These are phyloP conservation scores for Cadophora luteo-olivacea DNA, from an alignment of 2,329 filamentous ascomycete genomes.

Conservation along the genomic window DNA sequence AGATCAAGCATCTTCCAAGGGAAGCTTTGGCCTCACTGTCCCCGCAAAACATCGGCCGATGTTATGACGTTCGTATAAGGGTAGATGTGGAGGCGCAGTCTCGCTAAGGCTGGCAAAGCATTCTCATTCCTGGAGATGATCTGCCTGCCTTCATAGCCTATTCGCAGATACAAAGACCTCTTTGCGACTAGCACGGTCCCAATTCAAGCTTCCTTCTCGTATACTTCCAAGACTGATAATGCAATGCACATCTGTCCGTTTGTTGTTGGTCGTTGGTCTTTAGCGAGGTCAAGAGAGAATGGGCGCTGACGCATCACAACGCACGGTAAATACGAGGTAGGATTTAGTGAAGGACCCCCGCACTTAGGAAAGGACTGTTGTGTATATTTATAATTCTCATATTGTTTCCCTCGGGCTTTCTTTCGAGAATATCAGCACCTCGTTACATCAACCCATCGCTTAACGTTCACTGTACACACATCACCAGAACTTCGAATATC, in stretches of 20 bases:
- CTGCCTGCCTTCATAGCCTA: neutral
- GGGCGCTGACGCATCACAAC: slow-evolving; percentile 11
- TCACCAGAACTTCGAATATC: neutral
- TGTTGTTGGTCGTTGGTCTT: neutral
- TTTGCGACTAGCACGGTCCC: neutral
- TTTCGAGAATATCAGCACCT: too few species aligned
- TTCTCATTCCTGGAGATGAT: slow-evolving; percentile 6
- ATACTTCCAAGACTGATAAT: neutral
- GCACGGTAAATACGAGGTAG: slow-evolving; percentile 15
- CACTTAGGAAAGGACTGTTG: neutral
- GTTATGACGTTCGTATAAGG: slow-evolving; percentile 4
- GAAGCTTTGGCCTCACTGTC: neutral
- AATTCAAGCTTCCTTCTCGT: neutral
- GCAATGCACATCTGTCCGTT: neutral
- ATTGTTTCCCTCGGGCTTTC: too few species aligned
- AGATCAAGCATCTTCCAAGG: neutral
- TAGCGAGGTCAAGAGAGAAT: neutral
- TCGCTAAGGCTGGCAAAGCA: neutral
- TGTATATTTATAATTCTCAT: neutral
- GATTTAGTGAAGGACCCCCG: neutral
- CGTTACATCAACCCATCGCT: too few species aligned
- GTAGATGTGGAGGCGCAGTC: neutral
- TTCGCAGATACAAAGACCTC: neutral
- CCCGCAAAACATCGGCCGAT: neutral
- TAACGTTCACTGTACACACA: neutral